A percentile compares a stretch with the other conserved stretches of the same genome.
These are phyloP conservation scores for Cucumis sativus DNA, from an alignment of 306 rosid species.

Conservation along the genomic window Cucumber_9930_V3 NC_026660.2:24369001-24369500, in stretches of 20 bases:
- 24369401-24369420: slow-evolving; percentile 30
- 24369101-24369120: slow-evolving; percentile 12
- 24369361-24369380: slow-evolving; percentile 34
- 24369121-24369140: slow-evolving; percentile 28
- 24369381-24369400: slow-evolving; percentile 20
- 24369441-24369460: background rate
- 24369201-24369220: slow-evolving; percentile 37
- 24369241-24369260: background rate
- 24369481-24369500: background rate
- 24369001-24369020: background rate
- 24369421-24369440: background rate
- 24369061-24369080: background rate
- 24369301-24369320: slow-evolving; percentile 26
- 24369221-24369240: slow-evolving; percentile 12
- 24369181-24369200: slow-evolving; percentile 16
- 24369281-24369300: slow-evolving; percentile 45
- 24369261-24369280: slow-evolving; percentile 24
- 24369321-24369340: slow-evolving; percentile 24
- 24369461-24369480: background rate
- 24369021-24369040: background rate
- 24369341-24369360: slow-evolving; percentile 22
- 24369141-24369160: background rate
- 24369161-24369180: background rate
- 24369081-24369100: background rate
- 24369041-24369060: background rate